Evolutionary conservation across 345 rosid genomes (phyloP).

Genomic region (Lenwebbia sp.): DNA sequence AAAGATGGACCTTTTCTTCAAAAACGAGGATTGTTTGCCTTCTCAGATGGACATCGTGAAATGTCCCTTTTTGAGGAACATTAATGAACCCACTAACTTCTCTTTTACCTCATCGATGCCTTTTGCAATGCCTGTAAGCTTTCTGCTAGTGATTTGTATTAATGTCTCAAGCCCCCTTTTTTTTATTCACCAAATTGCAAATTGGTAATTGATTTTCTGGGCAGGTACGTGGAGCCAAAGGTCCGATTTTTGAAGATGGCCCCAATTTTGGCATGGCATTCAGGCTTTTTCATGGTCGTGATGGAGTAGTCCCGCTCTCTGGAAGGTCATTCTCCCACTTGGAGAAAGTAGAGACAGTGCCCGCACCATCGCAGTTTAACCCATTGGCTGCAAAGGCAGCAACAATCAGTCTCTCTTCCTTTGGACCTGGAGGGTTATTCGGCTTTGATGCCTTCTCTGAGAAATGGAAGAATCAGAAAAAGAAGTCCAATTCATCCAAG

Average conservation of each 20-base stretch:
- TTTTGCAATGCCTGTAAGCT: slow-evolving; percentile 70
- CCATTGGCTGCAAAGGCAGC: slow-evolving; percentile 97
- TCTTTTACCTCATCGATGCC: slow-evolving; percentile 61
- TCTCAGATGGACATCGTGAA: slow-evolving; percentile 45
- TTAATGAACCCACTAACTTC: slow-evolving; percentile 89
- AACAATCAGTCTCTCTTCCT: slow-evolving; percentile 86
- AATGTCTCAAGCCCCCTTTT: not conserved
- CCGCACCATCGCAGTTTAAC: slow-evolving; percentile 43
- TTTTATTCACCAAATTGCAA: not conserved
- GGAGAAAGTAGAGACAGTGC: slow-evolving; percentile 22
- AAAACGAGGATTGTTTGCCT: slow-evolving; percentile 41
- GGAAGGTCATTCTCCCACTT: slow-evolving; percentile 20
- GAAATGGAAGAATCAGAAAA: slow-evolving; percentile 48
- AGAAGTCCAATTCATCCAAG: slow-evolving; percentile 49
- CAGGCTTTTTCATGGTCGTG: slow-evolving; percentile 86
- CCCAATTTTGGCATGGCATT: slow-evolving; percentile 90
- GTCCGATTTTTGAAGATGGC: slow-evolving; percentile 97
- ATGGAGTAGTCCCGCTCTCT: slow-evolving; percentile 94
- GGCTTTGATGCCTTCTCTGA: slow-evolving; percentile 71
- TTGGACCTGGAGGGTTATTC: slow-evolving; percentile 81
- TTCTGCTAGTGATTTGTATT: not conserved
- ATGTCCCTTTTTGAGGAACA: slow-evolving; percentile 96
- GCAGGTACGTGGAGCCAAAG: slow-evolving; percentile 35
- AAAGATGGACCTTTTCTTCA: slow-evolving; percentile 49
- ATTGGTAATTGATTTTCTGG: not conserved